These are phyloP conservation scores for Ogataea paraovalis DNA, from an alignment of 805 yeast genomes.

Conservation along the genomic window DNA sequence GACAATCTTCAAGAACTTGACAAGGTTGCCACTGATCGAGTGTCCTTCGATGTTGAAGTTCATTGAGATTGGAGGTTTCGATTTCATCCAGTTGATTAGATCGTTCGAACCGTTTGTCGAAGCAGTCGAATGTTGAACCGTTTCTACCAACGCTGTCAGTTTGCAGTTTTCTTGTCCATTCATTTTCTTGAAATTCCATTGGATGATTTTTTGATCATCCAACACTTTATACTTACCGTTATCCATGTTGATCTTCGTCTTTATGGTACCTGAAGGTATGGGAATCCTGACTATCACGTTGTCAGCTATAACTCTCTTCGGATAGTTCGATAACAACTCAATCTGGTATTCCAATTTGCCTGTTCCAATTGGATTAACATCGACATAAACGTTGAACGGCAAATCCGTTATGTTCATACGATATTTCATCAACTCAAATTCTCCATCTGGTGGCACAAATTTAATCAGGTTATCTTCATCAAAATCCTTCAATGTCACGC, in stretches of 20 bases:
- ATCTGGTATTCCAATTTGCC: constrained; percentile 51
- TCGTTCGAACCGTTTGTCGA: constrained; percentile 8
- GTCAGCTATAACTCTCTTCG: constrained; percentile 55
- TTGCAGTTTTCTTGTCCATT: constrained; percentile 58
- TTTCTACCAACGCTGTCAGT: constrained; percentile 46
- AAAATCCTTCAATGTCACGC: constrained; percentile 70
- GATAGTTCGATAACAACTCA: constrained; percentile 58
- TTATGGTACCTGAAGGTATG: constrained; percentile 58
- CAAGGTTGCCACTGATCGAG: constrained; percentile 71
- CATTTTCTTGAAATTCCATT: constrained; percentile 70
- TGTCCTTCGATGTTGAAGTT: constrained; percentile 69
- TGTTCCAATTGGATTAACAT: constrained; percentile 41
- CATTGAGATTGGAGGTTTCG: constrained; percentile 71
- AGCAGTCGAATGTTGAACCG: constrained; percentile 27
- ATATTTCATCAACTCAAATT: constrained; percentile 78
- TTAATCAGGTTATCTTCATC: constrained; percentile 61
- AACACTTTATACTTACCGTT: constrained; percentile 67
- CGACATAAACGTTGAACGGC: constrained; percentile 68
- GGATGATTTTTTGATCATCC: constrained; percentile 58
- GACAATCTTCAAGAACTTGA: constrained; percentile 64
- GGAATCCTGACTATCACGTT: constrained; percentile 65
- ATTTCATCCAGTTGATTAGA: constrained; percentile 53
- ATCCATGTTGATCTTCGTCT: constrained; percentile 39
- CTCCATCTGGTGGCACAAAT: constrained; percentile 86
- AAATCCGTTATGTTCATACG: constrained; percentile 55